Evolutionary conservation across 75 land plant genomes (phyloP).

Genomic region (Cupressus sempervirens): DNA sequence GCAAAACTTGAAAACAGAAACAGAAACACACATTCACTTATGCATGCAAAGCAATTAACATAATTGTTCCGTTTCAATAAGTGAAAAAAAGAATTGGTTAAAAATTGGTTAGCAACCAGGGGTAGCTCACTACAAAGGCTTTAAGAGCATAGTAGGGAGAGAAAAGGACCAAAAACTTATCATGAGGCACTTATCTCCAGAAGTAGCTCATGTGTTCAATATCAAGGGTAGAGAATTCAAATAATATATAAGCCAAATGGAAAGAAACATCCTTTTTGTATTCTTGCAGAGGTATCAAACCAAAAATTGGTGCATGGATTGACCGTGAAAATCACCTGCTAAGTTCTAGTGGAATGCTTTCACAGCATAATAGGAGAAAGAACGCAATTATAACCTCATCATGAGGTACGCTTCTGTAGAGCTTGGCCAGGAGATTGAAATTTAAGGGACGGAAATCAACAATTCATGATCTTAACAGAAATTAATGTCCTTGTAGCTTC

Average conservation of each 20-base stretch:
- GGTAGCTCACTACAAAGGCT: background rate
- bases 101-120: too few species aligned
- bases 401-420: background rate
- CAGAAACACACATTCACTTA: too few species aligned
- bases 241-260: too few species aligned
- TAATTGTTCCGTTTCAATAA: too few species aligned
- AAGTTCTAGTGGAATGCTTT: background rate
- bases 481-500: background rate
- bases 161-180: background rate
- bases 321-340: background rate
- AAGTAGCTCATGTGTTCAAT: background rate
- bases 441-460: background rate
- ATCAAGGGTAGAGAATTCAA: background rate
- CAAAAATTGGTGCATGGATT: too few species aligned
- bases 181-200: background rate
- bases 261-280: too few species aligned
- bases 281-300: too few species aligned
- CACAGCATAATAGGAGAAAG: background rate
- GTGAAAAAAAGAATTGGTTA: too few species aligned
- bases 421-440: too few species aligned
- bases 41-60: too few species aligned
- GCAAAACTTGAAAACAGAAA: too few species aligned
- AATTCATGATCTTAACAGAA: background rate
- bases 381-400: background rate
- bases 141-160: background rate